Evolutionary conservation across 768 basidiomycete genomes (phyloP).

Genomic region (Fomitopsis pulvina): DNA sequence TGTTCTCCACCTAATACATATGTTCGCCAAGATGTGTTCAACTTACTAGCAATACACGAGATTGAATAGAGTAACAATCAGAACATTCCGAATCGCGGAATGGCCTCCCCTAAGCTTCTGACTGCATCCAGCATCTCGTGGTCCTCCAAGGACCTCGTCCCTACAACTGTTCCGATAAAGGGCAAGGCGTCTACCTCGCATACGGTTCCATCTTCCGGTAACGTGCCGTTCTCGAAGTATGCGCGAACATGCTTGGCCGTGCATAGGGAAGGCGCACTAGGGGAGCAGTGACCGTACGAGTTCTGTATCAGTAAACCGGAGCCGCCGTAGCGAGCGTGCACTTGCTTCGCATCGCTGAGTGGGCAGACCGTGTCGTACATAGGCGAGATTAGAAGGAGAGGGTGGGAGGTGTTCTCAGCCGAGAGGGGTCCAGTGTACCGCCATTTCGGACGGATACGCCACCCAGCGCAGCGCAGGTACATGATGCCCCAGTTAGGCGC

Average conservation of each 20-base stretch:
- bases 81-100: constrained; percentile 6
- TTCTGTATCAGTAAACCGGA: constrained; percentile 15
- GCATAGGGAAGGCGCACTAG: constrained; percentile 14
- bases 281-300: constrained; percentile 17
- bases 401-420: constrained; percentile 13
- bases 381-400: constrained; percentile 14
- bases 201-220: constrained; percentile 14
- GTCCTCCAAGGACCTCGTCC: constrained; percentile 8
- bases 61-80: too few species aligned
- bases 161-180: constrained; percentile 7
- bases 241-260: constrained; percentile 15
- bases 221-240: constrained; percentile 14
- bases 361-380: constrained; percentile 17
- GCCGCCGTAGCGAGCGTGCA: constrained; percentile 12
- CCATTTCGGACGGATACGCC: constrained; percentile 13
- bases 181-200: constrained; percentile 17
- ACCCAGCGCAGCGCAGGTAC: constrained; percentile 13
- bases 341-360: constrained; percentile 10
- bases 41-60: too few species aligned
- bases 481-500: constrained; percentile 11
- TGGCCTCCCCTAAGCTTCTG: constrained; percentile 3
- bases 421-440: constrained; percentile 14
- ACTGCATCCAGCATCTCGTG: constrained; percentile 11
- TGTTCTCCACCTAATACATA: too few species aligned
- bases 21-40: too few species aligned